phyloP scores from a whole-genome alignment of 495 filamentous ascomycete genomes.

The Bathelium albidoporum region DNA sequence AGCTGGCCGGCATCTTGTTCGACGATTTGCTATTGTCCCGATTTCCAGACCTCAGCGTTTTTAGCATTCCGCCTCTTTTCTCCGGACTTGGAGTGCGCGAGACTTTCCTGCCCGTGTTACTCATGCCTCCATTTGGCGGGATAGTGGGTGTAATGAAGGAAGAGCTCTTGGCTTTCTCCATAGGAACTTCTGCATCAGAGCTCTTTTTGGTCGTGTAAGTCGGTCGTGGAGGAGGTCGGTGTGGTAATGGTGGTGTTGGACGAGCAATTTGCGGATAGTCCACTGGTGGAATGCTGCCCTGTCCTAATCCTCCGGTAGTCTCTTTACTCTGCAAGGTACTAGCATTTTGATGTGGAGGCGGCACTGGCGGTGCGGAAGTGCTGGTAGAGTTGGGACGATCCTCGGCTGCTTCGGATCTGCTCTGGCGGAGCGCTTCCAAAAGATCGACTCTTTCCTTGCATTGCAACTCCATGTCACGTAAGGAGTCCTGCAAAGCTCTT shows the following conservation, averaged over 20 bases:
- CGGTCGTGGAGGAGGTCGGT: conserved; percentile 36
- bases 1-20: conserved; percentile 26
- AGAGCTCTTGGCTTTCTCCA: conserved; percentile 6
- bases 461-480: conserved; percentile 76
- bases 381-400: conserved; percentile 14
- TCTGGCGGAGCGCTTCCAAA: conserved; percentile 68
- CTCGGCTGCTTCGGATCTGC: conserved; percentile 51
- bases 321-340: not conserved
- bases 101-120: conserved; percentile 32
- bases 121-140: conserved; percentile 21
- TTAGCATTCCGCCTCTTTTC: conserved; percentile 67
- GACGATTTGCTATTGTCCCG: conserved; percentile 45
- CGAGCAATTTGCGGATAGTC: conserved; percentile 67
- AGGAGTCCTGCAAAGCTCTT: conserved; percentile 65
- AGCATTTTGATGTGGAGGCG: not conserved
- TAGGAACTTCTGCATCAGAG: conserved; percentile 34
- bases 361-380: conserved; percentile 2
- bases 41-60: conserved; percentile 62
- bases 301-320: conserved; percentile 36
- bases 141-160: conserved; percentile 6
- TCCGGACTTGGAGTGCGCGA: conserved; percentile 73
- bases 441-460: conserved; percentile 90
- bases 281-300: conserved; percentile 69
- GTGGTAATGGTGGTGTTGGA: conserved; percentile 51
- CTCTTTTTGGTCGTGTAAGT: conserved; percentile 39